phyloP scores from a whole-genome alignment of 2,329 filamentous ascomycete genomes.

The Remersonia thermophila region DNA sequence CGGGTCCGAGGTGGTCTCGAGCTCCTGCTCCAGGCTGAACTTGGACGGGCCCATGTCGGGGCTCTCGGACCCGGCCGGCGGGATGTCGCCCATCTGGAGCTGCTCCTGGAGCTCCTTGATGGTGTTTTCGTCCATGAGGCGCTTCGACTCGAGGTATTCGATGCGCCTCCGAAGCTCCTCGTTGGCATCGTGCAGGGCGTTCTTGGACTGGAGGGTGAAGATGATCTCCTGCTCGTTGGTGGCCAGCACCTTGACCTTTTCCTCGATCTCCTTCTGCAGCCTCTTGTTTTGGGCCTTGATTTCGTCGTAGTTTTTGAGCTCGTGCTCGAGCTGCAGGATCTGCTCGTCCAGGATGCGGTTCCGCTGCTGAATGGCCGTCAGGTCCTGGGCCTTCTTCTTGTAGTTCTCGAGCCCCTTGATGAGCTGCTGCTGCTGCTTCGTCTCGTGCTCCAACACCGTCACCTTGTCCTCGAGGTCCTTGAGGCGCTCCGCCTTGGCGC shows the following conservation, averaged over 20 bases:
- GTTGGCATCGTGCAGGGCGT: conserved; percentile 17
- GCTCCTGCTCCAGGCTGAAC: conserved; percentile 47
- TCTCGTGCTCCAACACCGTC: conserved; percentile 45
- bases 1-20: conserved; percentile 36
- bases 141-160: conserved; percentile 18
- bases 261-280: conserved; percentile 32
- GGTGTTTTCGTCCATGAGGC: conserved; percentile 16
- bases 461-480: conserved; percentile 47
- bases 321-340: conserved; percentile 24
- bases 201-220: conserved; percentile 18
- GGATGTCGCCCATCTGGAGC: conserved; percentile 27
- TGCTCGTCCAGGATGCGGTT: conserved; percentile 32
- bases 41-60: conserved; percentile 19
- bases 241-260: conserved; percentile 32
- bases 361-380: conserved; percentile 29
- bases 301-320: conserved; percentile 22
- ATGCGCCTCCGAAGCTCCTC: conserved; percentile 16
- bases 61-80: conserved; percentile 19
- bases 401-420: conserved; percentile 27
- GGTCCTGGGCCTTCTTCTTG: conserved; percentile 23
- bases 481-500: conserved; percentile 33
- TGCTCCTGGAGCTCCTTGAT: conserved; percentile 49
- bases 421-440: conserved; percentile 25
- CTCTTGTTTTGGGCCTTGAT: conserved; percentile 24
- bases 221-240: conserved; percentile 38